These are phyloP conservation scores for Xylaria sp. DNA, from an alignment of 2,329 filamentous ascomycete genomes.

Conservation along the genomic window DNA sequence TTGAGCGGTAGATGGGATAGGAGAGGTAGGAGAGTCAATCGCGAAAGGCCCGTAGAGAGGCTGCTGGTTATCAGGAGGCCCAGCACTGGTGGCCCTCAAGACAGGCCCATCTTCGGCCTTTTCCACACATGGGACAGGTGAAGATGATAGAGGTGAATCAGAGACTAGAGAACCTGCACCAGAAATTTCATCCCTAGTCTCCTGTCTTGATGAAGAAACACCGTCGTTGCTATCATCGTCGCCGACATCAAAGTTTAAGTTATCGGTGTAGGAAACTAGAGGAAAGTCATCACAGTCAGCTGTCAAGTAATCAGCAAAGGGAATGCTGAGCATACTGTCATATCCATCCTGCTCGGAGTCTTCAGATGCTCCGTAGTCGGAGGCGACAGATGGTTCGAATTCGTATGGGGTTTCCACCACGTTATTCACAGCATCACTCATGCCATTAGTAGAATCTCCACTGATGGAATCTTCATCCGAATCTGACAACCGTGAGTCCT, in stretches of 20 bases:
- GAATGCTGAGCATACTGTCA: slow-evolving; percentile 16
- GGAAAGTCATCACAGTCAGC: background rate
- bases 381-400: slow-evolving; percentile 7
- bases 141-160: slow-evolving; percentile 4
- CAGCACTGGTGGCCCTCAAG: background rate
- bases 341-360: slow-evolving; percentile 15
- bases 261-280: background rate
- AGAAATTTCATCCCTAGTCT: slow-evolving; percentile 6
- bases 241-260: slow-evolving; percentile 13
- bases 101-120: too few species aligned
- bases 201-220: slow-evolving; percentile 13
- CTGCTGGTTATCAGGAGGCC: background rate
- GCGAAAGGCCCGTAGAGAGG: slow-evolving; percentile 15
- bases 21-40: slow-evolving; percentile 1
- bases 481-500: slow-evolving; percentile 12
- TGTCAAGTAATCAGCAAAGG: background rate
- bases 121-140: too few species aligned
- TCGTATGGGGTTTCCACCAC: too few species aligned
- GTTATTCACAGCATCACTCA: slow-evolving; percentile 2
- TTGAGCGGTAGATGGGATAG: background rate
- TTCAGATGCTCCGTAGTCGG: slow-evolving; percentile 7
- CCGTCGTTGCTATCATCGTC: background rate
- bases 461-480: slow-evolving; percentile 14
- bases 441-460: slow-evolving; percentile 6
- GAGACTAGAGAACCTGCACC: slow-evolving; percentile 1